Evolutionary conservation across 345 rosid species (phyloP).

Genomic region (Trapa bicornis): DNA sequence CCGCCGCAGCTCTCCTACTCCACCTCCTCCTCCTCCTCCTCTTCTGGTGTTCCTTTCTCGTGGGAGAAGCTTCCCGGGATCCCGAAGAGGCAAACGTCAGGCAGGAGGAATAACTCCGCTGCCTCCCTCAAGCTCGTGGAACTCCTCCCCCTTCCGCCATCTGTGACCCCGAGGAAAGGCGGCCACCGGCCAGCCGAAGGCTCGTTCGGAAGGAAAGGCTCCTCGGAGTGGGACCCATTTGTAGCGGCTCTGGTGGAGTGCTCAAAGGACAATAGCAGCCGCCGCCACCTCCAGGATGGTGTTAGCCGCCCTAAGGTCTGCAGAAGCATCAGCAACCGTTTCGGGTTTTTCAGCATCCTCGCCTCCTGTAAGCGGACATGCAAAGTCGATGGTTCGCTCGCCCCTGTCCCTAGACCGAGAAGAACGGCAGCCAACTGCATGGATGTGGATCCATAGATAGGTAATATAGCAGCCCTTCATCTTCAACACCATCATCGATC

Average conservation of each 20-base stretch:
- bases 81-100: conserved; percentile 45
- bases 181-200: not conserved
- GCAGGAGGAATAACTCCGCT: conserved; percentile 25
- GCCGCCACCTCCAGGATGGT: not conserved
- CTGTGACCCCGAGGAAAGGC: conserved; percentile 22
- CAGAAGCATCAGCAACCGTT: conserved; percentile 22
- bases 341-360: conserved; percentile 51
- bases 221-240: conserved; percentile 44
- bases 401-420: conserved; percentile 44
- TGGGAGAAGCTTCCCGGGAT: conserved; percentile 89
- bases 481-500: not conserved
- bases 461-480: not conserved
- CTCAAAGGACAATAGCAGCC: conserved; percentile 34
- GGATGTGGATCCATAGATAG: conserved; percentile 16
- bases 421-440: conserved; percentile 10
- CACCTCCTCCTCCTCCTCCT: conserved; percentile 22
- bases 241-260: conserved; percentile 63
- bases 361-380: conserved; percentile 56
- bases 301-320: conserved; percentile 16
- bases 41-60: conserved; percentile 73
- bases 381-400: conserved; percentile 59
- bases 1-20: conserved; percentile 27
- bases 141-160: conserved; percentile 10
- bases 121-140: not conserved
- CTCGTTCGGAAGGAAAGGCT: conserved; percentile 18